phyloP scores from a whole-genome alignment of 225 moss, liverwort and hornwort species.

The Sphagnum contortum region DNA sequence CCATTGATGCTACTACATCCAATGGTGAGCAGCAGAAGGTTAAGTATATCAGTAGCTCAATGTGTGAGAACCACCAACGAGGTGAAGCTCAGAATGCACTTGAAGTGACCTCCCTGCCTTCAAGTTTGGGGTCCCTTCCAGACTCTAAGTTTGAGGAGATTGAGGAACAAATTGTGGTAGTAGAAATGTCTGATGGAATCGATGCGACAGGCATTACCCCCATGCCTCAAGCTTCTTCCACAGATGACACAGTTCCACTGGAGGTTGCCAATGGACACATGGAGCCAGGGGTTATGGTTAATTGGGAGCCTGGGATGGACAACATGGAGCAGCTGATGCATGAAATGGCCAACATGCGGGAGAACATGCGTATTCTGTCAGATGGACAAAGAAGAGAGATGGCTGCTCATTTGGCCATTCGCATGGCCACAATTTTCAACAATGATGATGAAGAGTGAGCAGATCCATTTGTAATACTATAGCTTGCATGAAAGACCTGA shows the following conservation, averaged over 20 bases:
- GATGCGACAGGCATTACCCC: not conserved
- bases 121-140: constrained; percentile 14
- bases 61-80: constrained; percentile 4
- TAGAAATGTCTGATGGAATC: constrained; percentile 30
- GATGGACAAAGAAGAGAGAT: constrained; percentile 78
- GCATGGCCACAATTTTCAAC: constrained; percentile 87
- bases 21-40: constrained; percentile 15
- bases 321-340: constrained; percentile 82
- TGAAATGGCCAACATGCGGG: constrained; percentile 84
- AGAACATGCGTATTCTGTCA: constrained; percentile 80
- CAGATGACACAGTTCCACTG: no score
- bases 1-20: constrained; percentile 31
- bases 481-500: no score
- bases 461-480: no score
- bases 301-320: constrained; percentile 36
- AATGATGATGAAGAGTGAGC: constrained; percentile 13
- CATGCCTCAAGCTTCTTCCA: constrained; percentile 13
- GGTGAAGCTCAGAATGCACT: constrained; percentile 10
- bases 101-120: constrained; percentile 25
- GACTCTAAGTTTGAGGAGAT: constrained; percentile 13
- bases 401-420: constrained; percentile 85
- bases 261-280: constrained; percentile 3
- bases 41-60: constrained; percentile 6
- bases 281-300: constrained; percentile 4
- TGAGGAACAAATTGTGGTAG: constrained; percentile 28